Evolutionary conservation across 371 early-diverging fungal species (phyloP), one percentile per base, ranked within the genome.

Genomic region (Vittaforma corneae): DNA sequence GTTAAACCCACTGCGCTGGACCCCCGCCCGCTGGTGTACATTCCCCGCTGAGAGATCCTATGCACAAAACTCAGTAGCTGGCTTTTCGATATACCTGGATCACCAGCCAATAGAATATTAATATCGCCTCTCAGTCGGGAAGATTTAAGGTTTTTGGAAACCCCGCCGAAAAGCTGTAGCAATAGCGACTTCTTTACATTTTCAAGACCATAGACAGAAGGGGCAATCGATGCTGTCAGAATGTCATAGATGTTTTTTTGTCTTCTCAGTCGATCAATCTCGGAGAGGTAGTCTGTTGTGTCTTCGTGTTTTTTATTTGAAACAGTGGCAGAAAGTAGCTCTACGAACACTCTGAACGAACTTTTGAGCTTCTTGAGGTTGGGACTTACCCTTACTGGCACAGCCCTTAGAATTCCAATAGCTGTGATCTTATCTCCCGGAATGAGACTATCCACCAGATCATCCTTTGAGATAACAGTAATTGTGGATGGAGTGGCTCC

Each of bases 21-120:
- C 30, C 99, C 99, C 77, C 93, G 92, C 62, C 99, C 99, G 20
- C 91, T 89, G 0, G 99, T 97, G 77, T 96, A 97, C 16, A 97
- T 86, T 55, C 97, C 96, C 65, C 96, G 86, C 20, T 95, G 94
- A 3, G 91, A 86, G 68, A 95, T 85, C 71, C 87, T 84, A 78
- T 95, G 92, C 18, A 93, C 91, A 53, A 70, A 64, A 61, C 60
- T 51, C 70, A 82, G 67, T 32, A 79, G 65, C 62, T 79, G 80
- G 26, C 67, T 66, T 47, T 79, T 79, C 11, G 80, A 70, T 14
- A 79, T 75, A 26, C 80, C 80, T 34, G 80, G 80, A 54, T 79
- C 80, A 26, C 74, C 76, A 52, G 78, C 78, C 18, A 81, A 68
- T 11, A 81, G 60, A 30, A 81, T 65, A 57, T 81, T 79, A 42